Percentiles rank a stretch among this genome's conserved stretches.
Evolutionary conservation across 202 grass and related monocot genomes (phyloP).

Genomic region (Cymbopogon flexuosus): DNA sequence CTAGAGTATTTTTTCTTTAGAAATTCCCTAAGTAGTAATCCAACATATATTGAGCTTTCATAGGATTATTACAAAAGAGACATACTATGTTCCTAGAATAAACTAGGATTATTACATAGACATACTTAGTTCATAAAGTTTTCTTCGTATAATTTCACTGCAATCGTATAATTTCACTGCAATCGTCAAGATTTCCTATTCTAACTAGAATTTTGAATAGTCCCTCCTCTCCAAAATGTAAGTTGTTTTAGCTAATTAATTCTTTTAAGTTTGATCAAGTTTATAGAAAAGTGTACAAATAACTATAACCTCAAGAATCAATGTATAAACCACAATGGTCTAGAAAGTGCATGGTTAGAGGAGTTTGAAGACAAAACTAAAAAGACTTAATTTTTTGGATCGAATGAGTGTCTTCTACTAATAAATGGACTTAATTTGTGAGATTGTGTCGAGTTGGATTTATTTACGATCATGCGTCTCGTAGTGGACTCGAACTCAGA

Average conservation of each 20-base stretch:
- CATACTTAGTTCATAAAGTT: neutral
- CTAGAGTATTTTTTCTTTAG: too few relatives aligned
- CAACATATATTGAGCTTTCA: neutral
- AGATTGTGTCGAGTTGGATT: neutral
- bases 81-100: too few relatives aligned
- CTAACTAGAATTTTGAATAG: neutral
- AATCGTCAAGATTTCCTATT: neutral
- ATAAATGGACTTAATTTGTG: neutral
- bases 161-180: neutral
- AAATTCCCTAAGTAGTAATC: neutral
- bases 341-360: too few relatives aligned
- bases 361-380: too few relatives aligned
- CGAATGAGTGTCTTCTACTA: neutral
- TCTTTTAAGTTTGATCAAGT: too few relatives aligned
- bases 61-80: neutral
- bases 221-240: neutral
- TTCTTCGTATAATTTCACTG: neutral
- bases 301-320: neutral
- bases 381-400: neutral
- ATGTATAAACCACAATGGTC: neutral
- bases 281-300: too few relatives aligned
- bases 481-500: neutral
- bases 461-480: too few relatives aligned
- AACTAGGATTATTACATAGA: too few relatives aligned
- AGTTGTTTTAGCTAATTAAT: neutral